Conservation (phyloP, 441 rosid species). For the Adansonia grandidieri region DNA sequence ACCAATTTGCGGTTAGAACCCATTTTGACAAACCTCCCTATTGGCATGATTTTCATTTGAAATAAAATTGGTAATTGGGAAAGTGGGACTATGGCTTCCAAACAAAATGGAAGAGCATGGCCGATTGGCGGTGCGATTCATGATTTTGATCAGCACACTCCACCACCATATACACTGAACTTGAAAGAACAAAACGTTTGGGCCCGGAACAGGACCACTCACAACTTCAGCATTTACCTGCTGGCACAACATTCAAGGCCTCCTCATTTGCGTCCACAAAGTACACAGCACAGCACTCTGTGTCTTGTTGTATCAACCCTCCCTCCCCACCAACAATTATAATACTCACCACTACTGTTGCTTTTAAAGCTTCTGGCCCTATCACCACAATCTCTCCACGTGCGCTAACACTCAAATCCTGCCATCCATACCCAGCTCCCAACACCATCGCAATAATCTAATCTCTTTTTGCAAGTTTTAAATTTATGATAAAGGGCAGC, state of each 20-base stretch:
- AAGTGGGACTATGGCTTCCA: background rate
- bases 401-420: conserved; percentile 5
- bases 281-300: conserved; percentile 2
- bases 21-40: background rate
- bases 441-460: background rate
- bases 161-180: too few species aligned
- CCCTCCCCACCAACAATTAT: too few species aligned
- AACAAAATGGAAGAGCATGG: background rate
- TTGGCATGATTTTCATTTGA: conserved; percentile 10
- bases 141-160: too few species aligned
- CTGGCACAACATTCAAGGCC: background rate
- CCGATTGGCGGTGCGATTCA: background rate
- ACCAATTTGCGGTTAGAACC: background rate
- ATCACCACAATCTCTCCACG: conserved; percentile 4
- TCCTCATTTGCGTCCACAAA: background rate
- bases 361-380: background rate
- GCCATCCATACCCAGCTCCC: background rate
- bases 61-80: background rate
- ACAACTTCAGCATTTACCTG: background rate
- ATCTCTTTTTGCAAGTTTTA: background rate
- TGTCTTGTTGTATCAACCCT: background rate
- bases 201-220: background rate
- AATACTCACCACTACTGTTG: too few species aligned
- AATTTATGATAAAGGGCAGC: background rate
- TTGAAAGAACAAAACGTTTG: background rate